These are phyloP conservation scores for Oemleria cerasiformis DNA, from an alignment of 306 rosid species.

Conservation along the genomic window DNA sequence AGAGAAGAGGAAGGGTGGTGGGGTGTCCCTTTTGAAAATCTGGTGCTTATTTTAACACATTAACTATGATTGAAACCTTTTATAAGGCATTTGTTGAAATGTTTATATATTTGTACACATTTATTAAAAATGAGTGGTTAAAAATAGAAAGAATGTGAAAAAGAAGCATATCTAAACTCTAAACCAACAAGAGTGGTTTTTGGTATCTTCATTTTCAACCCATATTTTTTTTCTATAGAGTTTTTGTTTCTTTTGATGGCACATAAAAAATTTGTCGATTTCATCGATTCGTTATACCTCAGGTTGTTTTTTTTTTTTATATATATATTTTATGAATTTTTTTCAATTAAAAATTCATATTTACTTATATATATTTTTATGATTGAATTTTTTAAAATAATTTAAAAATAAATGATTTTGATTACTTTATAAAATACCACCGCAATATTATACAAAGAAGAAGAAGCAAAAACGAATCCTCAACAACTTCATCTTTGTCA, in stretches of 20 bases:
- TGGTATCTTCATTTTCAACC: neutral
- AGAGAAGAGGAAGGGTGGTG: neutral
- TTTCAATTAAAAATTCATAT: too few relatives aligned
- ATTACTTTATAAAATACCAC: too few relatives aligned
- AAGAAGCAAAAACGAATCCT: neutral
- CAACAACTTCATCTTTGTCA: neutral
- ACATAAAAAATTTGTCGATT: neutral
- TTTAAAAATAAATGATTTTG: too few relatives aligned
- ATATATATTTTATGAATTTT: too few relatives aligned
- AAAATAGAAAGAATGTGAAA: neutral
- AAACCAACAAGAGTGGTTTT: neutral
- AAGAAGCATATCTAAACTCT: neutral
- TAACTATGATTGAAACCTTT: neutral
- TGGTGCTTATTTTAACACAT: slow-evolving; percentile 2
- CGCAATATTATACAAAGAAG: too few relatives aligned
- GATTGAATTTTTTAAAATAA: too few relatives aligned
- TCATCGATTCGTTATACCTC: neutral
- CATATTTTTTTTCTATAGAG: neutral
- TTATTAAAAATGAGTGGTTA: neutral
- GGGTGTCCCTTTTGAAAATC: slow-evolving; percentile 7
- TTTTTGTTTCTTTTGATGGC: slow-evolving; percentile 2
- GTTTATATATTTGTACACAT: neutral
- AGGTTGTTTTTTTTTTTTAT: neutral
- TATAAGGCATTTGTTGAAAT: slow-evolving; percentile 6
- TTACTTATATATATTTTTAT: too few relatives aligned